These are phyloP conservation scores for Colletotrichum gigasporum DNA, from an alignment of 2,329 filamentous ascomycete species.

Conservation along the genomic window DNA sequence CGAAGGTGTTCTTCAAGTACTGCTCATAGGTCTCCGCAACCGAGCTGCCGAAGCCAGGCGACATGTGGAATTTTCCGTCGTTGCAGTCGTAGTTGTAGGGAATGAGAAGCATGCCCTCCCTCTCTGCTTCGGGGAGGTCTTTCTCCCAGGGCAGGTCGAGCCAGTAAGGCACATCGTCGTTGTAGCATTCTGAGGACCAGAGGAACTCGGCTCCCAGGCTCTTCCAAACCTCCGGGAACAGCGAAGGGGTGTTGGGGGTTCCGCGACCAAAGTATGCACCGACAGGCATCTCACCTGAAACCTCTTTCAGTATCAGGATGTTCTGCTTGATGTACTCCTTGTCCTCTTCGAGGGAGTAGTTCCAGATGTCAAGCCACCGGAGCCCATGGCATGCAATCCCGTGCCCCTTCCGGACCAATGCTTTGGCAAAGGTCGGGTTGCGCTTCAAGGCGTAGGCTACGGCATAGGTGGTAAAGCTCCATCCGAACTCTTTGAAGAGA, in stretches of 20 bases:
- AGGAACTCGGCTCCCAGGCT: conserved; percentile 38
- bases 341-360: conserved; percentile 46
- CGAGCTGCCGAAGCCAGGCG: conserved; percentile 49
- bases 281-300: conserved; percentile 43
- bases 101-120: conserved; percentile 48
- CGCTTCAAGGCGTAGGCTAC: conserved; percentile 50
- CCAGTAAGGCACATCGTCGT: conserved; percentile 41
- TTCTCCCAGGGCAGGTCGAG: conserved; percentile 41
- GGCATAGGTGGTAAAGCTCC: conserved; percentile 53
- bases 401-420: conserved; percentile 49
- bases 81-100: conserved; percentile 51
- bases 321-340: conserved; percentile 49
- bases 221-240: conserved; percentile 40
- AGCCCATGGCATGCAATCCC: conserved; percentile 52
- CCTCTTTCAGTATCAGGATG: conserved; percentile 43
- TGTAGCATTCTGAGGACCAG: conserved; percentile 41
- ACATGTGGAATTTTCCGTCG: conserved; percentile 54
- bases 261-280: conserved; percentile 47
- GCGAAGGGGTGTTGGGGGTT: conserved; percentile 38
- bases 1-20: conserved; percentile 51
- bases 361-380: conserved; percentile 52
- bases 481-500: conserved; percentile 51
- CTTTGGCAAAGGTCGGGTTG: conserved; percentile 49
- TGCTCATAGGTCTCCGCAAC: conserved; percentile 49
- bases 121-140: conserved; percentile 38